A percentile compares a stretch with the other conserved stretches of the same genome.
Conservation (phyloP, 371 early-diverging fungal genomes). For the Lichtheimia hyalospora region DNA sequence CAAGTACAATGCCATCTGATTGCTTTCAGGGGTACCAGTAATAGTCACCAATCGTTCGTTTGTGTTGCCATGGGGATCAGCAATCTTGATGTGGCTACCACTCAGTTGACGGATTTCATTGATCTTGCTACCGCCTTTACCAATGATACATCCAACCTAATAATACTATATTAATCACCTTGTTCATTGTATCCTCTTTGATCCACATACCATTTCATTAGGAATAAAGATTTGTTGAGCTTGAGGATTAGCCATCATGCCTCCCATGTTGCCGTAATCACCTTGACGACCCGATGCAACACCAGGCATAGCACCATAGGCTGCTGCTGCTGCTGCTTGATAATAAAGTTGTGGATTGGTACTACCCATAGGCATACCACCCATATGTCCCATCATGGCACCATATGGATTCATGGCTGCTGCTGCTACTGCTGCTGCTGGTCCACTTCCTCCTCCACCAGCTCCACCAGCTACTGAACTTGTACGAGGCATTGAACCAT, state of each 20-base stretch:
- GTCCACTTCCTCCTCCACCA: conserved; percentile 8
- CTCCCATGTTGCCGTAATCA: conserved; percentile 27
- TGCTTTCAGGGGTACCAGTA: conserved; percentile 77
- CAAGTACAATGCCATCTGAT: conserved; percentile 81
- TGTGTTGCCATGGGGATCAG: conserved; percentile 59
- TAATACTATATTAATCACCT: neutral
- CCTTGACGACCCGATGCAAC: conserved; percentile 14
- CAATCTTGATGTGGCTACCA: conserved; percentile 80
- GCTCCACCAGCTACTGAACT: neutral
- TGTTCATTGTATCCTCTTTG: neutral
- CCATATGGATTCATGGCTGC: conserved; percentile 32
- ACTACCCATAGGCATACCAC: conserved; percentile 39
- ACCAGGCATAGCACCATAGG: conserved; percentile 21
- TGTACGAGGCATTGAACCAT: neutral
- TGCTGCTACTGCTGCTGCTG: conserved; percentile 18
- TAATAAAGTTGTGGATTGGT: conserved; percentile 35
- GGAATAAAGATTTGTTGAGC: conserved; percentile 84
- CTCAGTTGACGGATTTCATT: conserved; percentile 79
- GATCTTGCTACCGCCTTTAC: conserved; percentile 84
- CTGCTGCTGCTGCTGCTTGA: conserved; percentile 22
- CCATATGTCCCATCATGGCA: conserved; percentile 36
- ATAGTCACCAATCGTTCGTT: conserved; percentile 80
- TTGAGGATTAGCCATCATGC: conserved; percentile 38
- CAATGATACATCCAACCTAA: conserved; percentile 81
- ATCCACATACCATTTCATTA: conserved; percentile 66